These are phyloP conservation scores for Solanum etuberosum DNA, from an alignment of 257 asterid species.

Conservation along the genomic window DNA sequence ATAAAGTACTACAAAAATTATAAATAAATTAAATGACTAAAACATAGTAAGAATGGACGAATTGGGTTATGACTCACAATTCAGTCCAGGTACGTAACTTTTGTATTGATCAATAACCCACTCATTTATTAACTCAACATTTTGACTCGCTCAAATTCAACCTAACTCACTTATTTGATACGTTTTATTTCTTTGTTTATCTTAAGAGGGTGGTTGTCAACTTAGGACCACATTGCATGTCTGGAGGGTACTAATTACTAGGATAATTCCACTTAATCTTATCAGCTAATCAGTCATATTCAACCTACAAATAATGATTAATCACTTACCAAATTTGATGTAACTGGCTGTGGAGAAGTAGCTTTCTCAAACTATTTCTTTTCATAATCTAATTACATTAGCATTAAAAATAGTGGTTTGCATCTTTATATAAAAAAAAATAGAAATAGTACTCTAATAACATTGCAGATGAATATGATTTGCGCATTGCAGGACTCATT, in stretches of 20 bases:
- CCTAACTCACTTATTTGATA: no score
- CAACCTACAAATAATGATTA: not conserved
- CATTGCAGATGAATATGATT: not conserved
- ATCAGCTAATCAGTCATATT: not conserved
- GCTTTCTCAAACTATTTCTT: not conserved
- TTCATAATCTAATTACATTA: not conserved
- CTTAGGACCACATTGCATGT: not conserved
- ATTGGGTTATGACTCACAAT: no score
- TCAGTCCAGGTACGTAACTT: no score
- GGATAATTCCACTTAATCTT: not conserved
- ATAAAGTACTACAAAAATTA: no score
- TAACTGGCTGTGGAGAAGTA: not conserved
- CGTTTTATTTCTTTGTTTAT: no score
- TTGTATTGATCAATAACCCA: no score
- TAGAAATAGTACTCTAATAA: no score
- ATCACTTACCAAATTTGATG: not conserved
- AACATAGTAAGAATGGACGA: no score
- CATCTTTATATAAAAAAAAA: not conserved
- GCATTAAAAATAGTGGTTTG: not conserved
- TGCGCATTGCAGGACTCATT: not conserved
- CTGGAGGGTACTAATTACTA: not conserved
- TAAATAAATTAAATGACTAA: no score
- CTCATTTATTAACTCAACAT: no score
- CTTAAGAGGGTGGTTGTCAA: no score
- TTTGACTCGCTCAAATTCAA: no score